Evolutionary conservation across 805 yeast species (phyloP).

Genomic region (Cyberlindnera japonica): DNA sequence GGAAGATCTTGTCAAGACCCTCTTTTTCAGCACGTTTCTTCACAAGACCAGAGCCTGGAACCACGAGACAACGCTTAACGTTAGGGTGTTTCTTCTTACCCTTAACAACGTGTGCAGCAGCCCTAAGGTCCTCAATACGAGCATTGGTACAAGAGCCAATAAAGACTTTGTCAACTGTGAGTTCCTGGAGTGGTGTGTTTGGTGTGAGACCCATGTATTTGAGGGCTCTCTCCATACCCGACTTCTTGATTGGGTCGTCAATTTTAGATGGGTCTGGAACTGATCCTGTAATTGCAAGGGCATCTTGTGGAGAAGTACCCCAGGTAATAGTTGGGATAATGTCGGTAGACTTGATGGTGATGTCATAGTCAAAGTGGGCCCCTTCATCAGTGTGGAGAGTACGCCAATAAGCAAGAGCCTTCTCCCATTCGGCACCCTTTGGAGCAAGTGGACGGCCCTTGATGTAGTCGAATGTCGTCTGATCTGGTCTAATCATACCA

Average conservation of each 20-base stretch:
- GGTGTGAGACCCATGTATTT: conserved; percentile 88
- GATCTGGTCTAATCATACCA: conserved; percentile 97
- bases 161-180: conserved; percentile 86
- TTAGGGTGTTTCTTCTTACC: conserved; percentile 83
- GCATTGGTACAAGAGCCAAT: conserved; percentile 98
- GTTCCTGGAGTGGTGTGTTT: conserved; percentile 71
- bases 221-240: conserved; percentile 89
- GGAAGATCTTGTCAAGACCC: conserved; percentile 88
- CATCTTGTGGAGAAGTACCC: conserved; percentile 99
- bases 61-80: conserved; percentile 82
- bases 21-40: conserved; percentile 92
- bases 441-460: conserved; percentile 96
- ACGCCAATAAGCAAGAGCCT: conserved; percentile 89
- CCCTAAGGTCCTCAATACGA: conserved; percentile 93
- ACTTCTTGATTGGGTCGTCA: conserved; percentile 66
- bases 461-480: conserved; percentile 80
- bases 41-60: conserved; percentile 96
- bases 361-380: conserved; percentile 83
- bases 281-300: conserved; percentile 83
- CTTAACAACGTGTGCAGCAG: conserved; percentile 89
- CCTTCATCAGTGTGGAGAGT: conserved; percentile 85
- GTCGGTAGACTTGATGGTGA: conserved; percentile 75
- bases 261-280: conserved; percentile 88
- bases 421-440: conserved; percentile 90
- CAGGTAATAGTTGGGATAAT: conserved; percentile 96